Percentiles rank a stretch among this genome's conserved stretches.
phyloP scores from a whole-genome alignment of 2,329 filamentous ascomycete genomes.

The Trichoderma atrobrunneum region DNA sequence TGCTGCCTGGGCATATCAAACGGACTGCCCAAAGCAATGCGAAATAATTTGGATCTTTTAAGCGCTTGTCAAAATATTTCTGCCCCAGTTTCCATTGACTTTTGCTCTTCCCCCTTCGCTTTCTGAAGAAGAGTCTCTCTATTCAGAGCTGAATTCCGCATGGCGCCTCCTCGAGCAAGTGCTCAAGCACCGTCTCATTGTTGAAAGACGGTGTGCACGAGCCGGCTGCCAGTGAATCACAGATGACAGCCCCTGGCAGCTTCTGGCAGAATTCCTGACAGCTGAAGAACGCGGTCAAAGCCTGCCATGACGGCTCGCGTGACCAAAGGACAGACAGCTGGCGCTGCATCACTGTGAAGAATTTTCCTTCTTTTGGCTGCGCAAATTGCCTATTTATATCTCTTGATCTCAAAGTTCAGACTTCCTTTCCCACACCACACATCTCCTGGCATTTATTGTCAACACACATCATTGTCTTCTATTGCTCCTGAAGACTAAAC shows the following conservation, averaged over 20 bases:
- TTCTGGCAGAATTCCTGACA: not conserved
- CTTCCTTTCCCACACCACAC: not conserved
- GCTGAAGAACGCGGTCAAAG: not conserved
- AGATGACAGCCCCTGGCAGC: not conserved
- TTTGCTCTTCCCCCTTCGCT: not conserved
- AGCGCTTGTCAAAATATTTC: not conserved
- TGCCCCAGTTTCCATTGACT: not conserved
- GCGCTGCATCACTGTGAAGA: conserved; percentile 14
- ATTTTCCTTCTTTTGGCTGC: not conserved
- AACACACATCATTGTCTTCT: not conserved
- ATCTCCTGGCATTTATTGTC: not conserved
- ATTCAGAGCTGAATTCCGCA: not conserved
- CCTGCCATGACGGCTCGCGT: not conserved
- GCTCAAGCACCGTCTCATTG: not conserved
- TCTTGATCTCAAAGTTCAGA: conserved; percentile 8
- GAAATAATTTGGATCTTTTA: not conserved
- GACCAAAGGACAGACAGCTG: not conserved
- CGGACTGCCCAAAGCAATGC: not conserved
- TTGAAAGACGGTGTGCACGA: not conserved
- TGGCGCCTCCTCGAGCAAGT: not conserved
- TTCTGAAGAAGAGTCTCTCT: too few relatives aligned
- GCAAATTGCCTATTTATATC: conserved; percentile 8
- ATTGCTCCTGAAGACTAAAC: not conserved
- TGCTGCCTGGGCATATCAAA: not conserved
- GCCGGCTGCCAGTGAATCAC: conserved; percentile 13